A percentile compares a stretch with the other conserved stretches of the same genome.
Evolutionary conservation across 257 asterid species (phyloP).

Genomic region (Gentiana dahurica): DNA sequence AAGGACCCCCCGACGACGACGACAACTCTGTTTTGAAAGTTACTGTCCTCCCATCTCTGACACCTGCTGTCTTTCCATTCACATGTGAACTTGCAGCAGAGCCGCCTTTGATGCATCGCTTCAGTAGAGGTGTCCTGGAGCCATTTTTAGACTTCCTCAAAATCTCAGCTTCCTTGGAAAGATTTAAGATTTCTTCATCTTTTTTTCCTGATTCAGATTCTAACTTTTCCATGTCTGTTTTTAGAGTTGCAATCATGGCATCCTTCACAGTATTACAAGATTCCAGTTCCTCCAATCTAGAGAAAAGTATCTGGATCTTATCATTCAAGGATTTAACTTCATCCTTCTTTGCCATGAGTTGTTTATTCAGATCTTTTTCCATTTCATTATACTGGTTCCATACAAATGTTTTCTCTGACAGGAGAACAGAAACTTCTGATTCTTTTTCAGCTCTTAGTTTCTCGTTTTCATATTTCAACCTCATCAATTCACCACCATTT

Average conservation of each 20-base stretch:
- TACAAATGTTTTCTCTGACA: constrained; percentile 56
- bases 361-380: constrained; percentile 44
- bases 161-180: constrained; percentile 34
- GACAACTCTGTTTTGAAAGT: constrained; percentile 24
- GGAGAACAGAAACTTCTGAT: constrained; percentile 43
- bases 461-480: constrained; percentile 45
- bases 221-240: constrained; percentile 26
- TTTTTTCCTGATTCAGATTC: constrained; percentile 38
- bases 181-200: constrained; percentile 39
- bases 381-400: constrained; percentile 64
- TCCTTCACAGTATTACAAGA: constrained; percentile 25
- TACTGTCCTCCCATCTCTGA: constrained; percentile 10
- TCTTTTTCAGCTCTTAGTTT: constrained; percentile 31
- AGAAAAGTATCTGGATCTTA: constrained; percentile 30
- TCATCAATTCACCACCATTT: constrained; percentile 35
- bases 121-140: constrained; percentile 30
- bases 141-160: constrained; percentile 30
- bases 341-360: constrained; percentile 28
- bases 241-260: constrained; percentile 24
- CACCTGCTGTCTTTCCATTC: constrained; percentile 15
- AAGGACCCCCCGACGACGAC: constrained; percentile 9
- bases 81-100: constrained; percentile 13
- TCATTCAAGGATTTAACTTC: constrained; percentile 51
- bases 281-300: constrained; percentile 40
- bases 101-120: constrained; percentile 19